Conservation (phyloP, 805 yeast genomes). For the Limtongia smithiae region DNA sequence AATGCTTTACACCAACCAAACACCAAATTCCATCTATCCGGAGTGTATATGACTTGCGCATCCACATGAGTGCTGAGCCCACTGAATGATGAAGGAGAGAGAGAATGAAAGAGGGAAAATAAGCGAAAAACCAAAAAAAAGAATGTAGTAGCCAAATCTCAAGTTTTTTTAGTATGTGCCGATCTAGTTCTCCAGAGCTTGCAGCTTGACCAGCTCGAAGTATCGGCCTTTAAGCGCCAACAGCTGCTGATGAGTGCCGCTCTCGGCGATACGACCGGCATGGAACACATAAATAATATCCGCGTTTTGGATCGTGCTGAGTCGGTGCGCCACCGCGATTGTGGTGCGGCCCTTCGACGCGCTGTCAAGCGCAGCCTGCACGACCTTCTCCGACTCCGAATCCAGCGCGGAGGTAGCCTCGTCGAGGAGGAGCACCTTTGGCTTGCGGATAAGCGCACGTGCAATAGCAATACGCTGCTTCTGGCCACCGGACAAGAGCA, state of each 20-base stretch:
- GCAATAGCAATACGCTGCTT: constrained; percentile 65
- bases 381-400: constrained; percentile 60
- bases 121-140: background rate
- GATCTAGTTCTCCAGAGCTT: constrained; percentile 42
- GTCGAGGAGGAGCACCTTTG: constrained; percentile 53
- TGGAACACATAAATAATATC: constrained; percentile 51
- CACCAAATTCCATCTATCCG: too few relatives aligned
- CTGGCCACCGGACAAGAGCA: constrained; percentile 61
- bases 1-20: too few relatives aligned
- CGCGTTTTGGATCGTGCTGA: constrained; percentile 57
- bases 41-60: too few relatives aligned
- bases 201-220: constrained; percentile 42
- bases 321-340: constrained; percentile 71
- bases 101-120: background rate
- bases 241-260: constrained; percentile 46
- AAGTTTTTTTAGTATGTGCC: background rate
- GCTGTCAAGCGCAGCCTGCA: constrained; percentile 56
- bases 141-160: too few relatives aligned
- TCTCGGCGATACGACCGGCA: constrained; percentile 54
- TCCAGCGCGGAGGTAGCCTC: constrained; percentile 57
- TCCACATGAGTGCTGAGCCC: too few relatives aligned
- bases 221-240: constrained; percentile 40
- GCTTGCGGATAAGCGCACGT: constrained; percentile 56
- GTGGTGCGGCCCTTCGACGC: constrained; percentile 68
- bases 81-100: too few relatives aligned